Base-by-base conservation (phyloP, 805 yeast genomes). In the Tetrapisispora namnaoensis region DNA sequence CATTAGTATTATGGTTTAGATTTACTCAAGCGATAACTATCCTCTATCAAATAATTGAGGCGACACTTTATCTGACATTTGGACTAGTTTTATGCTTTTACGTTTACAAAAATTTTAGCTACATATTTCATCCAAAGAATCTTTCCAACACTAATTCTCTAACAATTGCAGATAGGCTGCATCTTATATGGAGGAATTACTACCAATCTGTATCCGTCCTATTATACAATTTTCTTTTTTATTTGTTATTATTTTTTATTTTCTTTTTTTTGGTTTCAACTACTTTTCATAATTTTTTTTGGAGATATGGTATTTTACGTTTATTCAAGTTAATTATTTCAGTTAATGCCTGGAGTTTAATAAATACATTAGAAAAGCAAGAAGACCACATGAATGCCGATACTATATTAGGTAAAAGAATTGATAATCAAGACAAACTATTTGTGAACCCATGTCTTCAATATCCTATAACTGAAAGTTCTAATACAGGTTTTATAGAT, bases 321-420 rank as follows among this genome's bases (percentile, higher is more conserved):
- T 59, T 63, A 27, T 34, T 61, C 17, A 56, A 56, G 39, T 30
- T 65, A 13, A 48, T 63, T 8, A 55, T 65, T 13, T 61, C 66
- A 7, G 63, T 63, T 6, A 65, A 62, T 48, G 52, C 58, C 10
- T 65, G 69, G 69, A 63, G 66, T 9, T 51, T 65, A n/a, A 55
- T 65, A 22, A 60, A 60, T 22, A 58, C 58, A 3, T 50, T 64
- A 21, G 65, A 62, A 42, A 55, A 52, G 42, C 58, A 63, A 49
- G 66, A 63, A 45, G 46, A 55, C 22, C 46, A 49, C 10, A 39
- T 61, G 30, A 58, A 55, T 46, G 60, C 57, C 42, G 58, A 56
- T 35, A 62, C 68, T 1, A 55, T 64, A 14, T 32, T 65, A n/a
- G 69, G 69, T 1, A 55, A 62, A 47, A 59, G 59, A 42, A 62